A percentile compares a stretch with the other conserved stretches of the same genome.
Conservation (phyloP, 2,329 filamentous ascomycete genomes). For the Ophiocordyceps camponoti-floridani region DNA sequence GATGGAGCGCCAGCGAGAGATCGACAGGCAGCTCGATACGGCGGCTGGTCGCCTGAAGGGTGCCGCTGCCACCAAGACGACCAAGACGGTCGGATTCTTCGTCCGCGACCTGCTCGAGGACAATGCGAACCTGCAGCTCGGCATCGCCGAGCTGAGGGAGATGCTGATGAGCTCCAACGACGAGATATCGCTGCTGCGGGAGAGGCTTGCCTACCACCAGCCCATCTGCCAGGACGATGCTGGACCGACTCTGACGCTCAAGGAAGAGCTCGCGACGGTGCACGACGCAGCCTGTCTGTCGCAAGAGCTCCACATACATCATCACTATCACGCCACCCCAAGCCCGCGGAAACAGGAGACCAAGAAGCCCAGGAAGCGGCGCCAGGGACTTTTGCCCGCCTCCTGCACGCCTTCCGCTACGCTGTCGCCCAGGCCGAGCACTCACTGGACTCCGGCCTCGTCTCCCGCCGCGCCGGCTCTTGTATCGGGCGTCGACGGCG, state of each 20-base stretch:
- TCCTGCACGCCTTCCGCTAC: slow-evolving; percentile 38
- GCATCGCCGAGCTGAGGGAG: slow-evolving; percentile 78
- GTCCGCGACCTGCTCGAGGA: slow-evolving; percentile 91
- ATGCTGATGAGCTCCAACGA: slow-evolving; percentile 85
- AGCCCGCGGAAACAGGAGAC: slow-evolving; percentile 33
- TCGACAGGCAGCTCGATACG: slow-evolving; percentile 66
- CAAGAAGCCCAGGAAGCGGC: slow-evolving; percentile 54
- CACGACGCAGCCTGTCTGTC: slow-evolving; percentile 22
- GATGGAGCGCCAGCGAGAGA: slow-evolving; percentile 66
- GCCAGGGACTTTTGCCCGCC: slow-evolving; percentile 41
- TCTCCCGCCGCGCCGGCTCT: slow-evolving; percentile 21
- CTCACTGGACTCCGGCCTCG: slow-evolving; percentile 18
- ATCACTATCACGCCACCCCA: slow-evolving; percentile 67
- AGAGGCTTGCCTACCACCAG: slow-evolving; percentile 67
- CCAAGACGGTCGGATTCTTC: slow-evolving; percentile 78
- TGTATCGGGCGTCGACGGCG: slow-evolving; percentile 20
- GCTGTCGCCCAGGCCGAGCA: slow-evolving; percentile 16
- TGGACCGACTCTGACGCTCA: slow-evolving; percentile 35
- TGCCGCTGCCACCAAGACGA: slow-evolving; percentile 53
- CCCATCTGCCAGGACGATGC: slow-evolving; percentile 29
- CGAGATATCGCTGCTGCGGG: slow-evolving; percentile 73
- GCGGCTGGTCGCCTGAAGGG: slow-evolving; percentile 69
- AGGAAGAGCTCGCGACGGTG: slow-evolving; percentile 49
- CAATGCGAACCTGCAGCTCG: slow-evolving; percentile 83
- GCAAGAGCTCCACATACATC: slow-evolving; percentile 78